Base-by-base conservation (phyloP, 2,329 filamentous ascomycete genomes). In the Alternaria hordeiaustralica region DNA sequence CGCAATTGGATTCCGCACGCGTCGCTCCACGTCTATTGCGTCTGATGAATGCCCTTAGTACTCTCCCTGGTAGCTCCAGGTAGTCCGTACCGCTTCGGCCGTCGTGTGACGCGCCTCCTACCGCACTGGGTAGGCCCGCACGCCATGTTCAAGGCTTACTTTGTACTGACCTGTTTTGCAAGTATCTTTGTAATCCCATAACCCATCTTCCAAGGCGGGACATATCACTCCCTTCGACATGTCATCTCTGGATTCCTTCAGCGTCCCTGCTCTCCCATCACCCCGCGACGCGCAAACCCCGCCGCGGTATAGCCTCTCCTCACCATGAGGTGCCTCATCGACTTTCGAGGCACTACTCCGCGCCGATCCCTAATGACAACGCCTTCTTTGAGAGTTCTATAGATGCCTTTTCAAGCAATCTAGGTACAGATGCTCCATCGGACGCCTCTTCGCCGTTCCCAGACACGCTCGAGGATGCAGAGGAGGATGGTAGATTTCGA, bases 1-100 rank as follows among this genome's bases (percentile, higher is more conserved):
- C 60, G 66, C 67, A 67, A 65, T 67, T 68, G 67, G 55, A 63
- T 18, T 60, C 58, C 59, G 55, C 62, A 58, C 63, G 63, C 65
- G 60, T 57, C 47, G 33, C 23, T 36, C 26, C 43, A 30, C 33
- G 53, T 41, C 55, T 23, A 30, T 59, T 47, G 65, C 65, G 69
- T 78, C 75, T 68, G 44, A 79, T 80, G 78, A 80, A 80, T 80
- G 78, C 77, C 73, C 76, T 72, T 73, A 59, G 64, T 68, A 65
- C 61, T 70, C 59, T 70, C 55, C 68, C 73, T 77, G 73, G 71
- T 67, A 65, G 69, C 69, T 70, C 69, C 71, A 76, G 73, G 78
- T 76, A 77, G 74, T 68, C 64, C 67, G 41, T 65, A 66, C 64
- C 68, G 74, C 69, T 63, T 69, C 57, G 64, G 68, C 55, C 60